Evolutionary conservation across 805 yeast genomes (phyloP), one percentile per base, ranked within the genome.

Genomic region (Ogataea glucozyma): DNA sequence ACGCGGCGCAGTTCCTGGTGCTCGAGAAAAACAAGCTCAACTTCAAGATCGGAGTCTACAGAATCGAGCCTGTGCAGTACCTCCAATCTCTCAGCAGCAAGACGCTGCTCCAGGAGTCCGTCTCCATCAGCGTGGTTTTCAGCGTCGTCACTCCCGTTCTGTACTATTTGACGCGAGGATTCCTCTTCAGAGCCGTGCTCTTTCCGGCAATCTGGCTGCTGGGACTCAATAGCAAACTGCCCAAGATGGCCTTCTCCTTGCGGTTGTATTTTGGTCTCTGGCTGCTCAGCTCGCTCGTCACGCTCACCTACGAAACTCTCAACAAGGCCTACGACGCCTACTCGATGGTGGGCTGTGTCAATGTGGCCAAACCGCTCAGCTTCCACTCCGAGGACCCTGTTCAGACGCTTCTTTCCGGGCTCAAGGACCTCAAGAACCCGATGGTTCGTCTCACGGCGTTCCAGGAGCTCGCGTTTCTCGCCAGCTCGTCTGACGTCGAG

Each of bases 281-380:
- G 4, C 55, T 57, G 17, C 55, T 63, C 3, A 65, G 70, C 22
- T 72, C 59, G 47, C 52, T 70, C n/a, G 48, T 66, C 17, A 60
- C 66, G 27, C 55, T 70, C 26, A 52, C 60, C 9, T 78, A 85
- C 78, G 89, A 85, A 53, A 34, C 73, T 7, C 58, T 75, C 18
- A 81, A 82, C 55, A 72, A 76, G 43, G 63, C 80, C 1, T 85
- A 75, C 57, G 71, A 79, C 53, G 83, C 84, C 2, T 84, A 83
- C 57, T 73, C 86, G 43, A 73, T 83, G 11, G 73, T 83, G 49
- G 91, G 93, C 2, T 85, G 91, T 58, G 57, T 85, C 39, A 83
- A 81, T 52, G 81, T 83, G 36, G 79, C 77, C 14, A 77, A 76
- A 44, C 78, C 87, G 14, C 70, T 85, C 7, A 76, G 83, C 33